Base-by-base conservation (phyloP, 2,329 filamentous ascomycete species). In the Aspergillus japonicus region DNA sequence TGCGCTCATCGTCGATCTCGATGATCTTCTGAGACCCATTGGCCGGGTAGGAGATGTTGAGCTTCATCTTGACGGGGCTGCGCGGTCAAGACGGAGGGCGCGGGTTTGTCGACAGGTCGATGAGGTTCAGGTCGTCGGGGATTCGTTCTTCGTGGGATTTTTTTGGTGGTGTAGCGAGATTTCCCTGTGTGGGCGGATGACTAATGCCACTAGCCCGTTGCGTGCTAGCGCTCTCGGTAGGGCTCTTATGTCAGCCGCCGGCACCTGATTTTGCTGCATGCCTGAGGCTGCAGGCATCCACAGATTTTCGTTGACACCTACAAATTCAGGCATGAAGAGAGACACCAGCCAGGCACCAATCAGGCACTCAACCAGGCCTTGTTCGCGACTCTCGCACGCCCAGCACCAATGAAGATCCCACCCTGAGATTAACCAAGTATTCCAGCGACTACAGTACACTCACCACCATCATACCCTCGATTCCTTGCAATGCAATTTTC, bases 21-120 rank as follows among this genome's bases (percentile, higher is more conserved):
- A 99, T 89, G 80, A 99, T 87, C 88, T 99, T 99, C 84, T 99
- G 95, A 79, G 92, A 95, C 89, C 95, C 95, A 85, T 98, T 98
- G 89, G 94, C 92, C 84, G 95, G 95, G 89, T 93, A 96, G 77
- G 85, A 88, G 77, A 89, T 85, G 83, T 89, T 89, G 80, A 89
- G 84, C 85, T 91, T 90, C 88, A 90, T 90, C 83, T 85, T 83
- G 82, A 79, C 82, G 78, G 76, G 73, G 71, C 64, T 74, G 73
- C 76, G 75, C 74, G 73, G 77, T 78, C 76, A 80, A 80, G 78
- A 79, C 75, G 77, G 70, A 75, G 73, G 65, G 73, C 73, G 74
- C 73, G 71, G 69, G 66, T 72, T 76, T 77, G 75, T 77, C 75
- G 76, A 77, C 71, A 68, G 69, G 66, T 72, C 65, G 67, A 65